Evolutionary conservation across 1,139 yeast genomes (phyloP).

Genomic region (Yamadazyma sp.): DNA sequence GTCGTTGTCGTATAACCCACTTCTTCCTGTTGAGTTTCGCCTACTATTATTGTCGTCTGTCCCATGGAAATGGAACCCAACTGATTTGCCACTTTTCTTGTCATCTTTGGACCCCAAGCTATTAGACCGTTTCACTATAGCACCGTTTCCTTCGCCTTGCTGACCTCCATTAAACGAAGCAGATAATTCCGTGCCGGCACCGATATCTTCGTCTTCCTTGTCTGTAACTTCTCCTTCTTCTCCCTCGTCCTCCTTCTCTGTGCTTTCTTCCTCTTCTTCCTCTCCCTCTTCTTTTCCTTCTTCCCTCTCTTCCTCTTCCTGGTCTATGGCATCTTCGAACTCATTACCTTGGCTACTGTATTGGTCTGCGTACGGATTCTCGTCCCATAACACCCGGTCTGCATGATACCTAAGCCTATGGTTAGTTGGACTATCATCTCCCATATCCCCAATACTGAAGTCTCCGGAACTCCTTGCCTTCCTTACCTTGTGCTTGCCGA

Average conservation of each 20-base stretch:
- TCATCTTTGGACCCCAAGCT: constrained; percentile 2
- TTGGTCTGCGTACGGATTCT: constrained; percentile 30
- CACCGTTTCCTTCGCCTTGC: neutral
- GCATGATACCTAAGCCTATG: constrained; percentile 21
- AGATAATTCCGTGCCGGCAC: too few relatives aligned
- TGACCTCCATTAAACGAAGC: too few relatives aligned
- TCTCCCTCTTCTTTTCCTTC: neutral
- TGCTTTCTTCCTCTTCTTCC: constrained; percentile 5
- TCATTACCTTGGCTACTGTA: neutral
- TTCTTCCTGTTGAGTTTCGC: neutral
- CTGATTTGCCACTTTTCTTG: constrained; percentile 4
- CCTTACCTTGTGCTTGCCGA: constrained; percentile 18
- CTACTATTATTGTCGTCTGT: neutral
- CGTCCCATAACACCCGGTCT: constrained; percentile 24
- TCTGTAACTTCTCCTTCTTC: too few relatives aligned
- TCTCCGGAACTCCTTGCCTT: constrained; percentile 41
- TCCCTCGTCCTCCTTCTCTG: neutral
- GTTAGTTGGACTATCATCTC: constrained; percentile 8
- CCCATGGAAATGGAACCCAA: constrained; percentile 1
- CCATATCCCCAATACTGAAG: constrained; percentile 15
- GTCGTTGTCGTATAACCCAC: constrained; percentile 3
- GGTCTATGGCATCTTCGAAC: neutral
- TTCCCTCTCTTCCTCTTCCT: neutral
- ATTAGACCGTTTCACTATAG: too few relatives aligned
- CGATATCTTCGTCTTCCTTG: too few relatives aligned